Evolutionary conservation across 805 yeast genomes (phyloP).

Genomic region (Starmerella cellae): DNA sequence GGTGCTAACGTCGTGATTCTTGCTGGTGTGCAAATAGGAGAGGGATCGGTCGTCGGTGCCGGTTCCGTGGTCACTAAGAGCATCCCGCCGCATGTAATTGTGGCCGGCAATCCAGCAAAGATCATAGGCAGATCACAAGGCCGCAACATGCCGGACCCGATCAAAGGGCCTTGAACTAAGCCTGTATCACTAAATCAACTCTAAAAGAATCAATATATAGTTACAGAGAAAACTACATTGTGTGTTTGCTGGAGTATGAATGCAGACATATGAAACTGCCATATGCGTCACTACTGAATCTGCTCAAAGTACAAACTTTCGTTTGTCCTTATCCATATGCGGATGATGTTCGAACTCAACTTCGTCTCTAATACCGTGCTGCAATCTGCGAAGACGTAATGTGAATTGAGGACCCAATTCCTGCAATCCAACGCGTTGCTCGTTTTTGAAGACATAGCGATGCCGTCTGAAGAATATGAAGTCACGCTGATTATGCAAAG

Average conservation of each 20-base stretch:
- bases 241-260: background rate
- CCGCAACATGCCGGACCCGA: background rate
- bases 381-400: constrained; percentile 70
- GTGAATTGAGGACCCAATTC: constrained; percentile 97
- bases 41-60: constrained; percentile 49
- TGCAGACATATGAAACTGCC: background rate
- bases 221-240: background rate
- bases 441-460: constrained; percentile 77
- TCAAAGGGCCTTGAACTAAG: background rate
- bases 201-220: background rate
- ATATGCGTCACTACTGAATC: too few species aligned
- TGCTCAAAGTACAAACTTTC: constrained; percentile 73
- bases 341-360: constrained; percentile 93
- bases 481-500: constrained; percentile 93
- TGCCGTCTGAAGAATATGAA: constrained; percentile 91
- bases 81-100: constrained; percentile 42
- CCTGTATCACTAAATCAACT: background rate
- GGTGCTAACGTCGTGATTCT: constrained; percentile 42
- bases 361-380: constrained; percentile 83
- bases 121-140: constrained; percentile 23
- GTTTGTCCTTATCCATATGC: constrained; percentile 93
- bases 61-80: constrained; percentile 49
- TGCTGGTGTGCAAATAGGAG: constrained; percentile 55
- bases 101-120: constrained; percentile 50
- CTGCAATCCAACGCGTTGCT: constrained; percentile 85